Evolutionary conservation across 106 monocot species (phyloP).

Genomic region (Iris macrosiphon): DNA sequence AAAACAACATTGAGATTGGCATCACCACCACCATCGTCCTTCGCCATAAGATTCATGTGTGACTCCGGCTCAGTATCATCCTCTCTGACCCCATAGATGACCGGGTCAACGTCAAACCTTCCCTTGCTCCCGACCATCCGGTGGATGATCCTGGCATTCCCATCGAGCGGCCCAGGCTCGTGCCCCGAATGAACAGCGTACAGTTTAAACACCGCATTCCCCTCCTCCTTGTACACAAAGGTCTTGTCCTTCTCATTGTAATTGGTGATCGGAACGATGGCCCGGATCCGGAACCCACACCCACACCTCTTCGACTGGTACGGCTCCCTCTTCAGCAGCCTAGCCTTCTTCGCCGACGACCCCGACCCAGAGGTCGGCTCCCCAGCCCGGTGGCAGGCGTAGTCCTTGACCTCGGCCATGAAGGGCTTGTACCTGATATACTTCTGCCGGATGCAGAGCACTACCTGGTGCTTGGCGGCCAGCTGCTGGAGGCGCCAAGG

Average conservation of each 20-base stretch:
- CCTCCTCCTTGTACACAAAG: slow-evolving; percentile 93
- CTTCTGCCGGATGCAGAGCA: slow-evolving; percentile 94
- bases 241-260: slow-evolving; percentile 98
- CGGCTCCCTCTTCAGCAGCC: slow-evolving; percentile 83
- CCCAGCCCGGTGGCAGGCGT: slow-evolving; percentile 94
- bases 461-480: slow-evolving; percentile 92
- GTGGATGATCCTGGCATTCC: slow-evolving; percentile 95
- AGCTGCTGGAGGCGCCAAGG: slow-evolving; percentile 75
- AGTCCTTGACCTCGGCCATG: slow-evolving; percentile 99
- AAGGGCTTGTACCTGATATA: slow-evolving; percentile 96
- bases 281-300: slow-evolving; percentile 90
- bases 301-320: slow-evolving; percentile 96
- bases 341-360: slow-evolving; percentile 53
- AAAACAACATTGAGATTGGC: slow-evolving; percentile 33
- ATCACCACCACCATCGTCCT: slow-evolving; percentile 36
- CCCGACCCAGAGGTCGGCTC: slow-evolving; percentile 55
- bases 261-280: slow-evolving; percentile 89
- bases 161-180: slow-evolving; percentile 90
- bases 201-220: slow-evolving; percentile 89
- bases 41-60: slow-evolving; percentile 33
- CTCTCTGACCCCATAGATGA: slow-evolving; percentile 70
- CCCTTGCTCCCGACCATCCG: slow-evolving; percentile 78
- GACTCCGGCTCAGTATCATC: slow-evolving; percentile 64
- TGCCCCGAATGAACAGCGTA: slow-evolving; percentile 97
- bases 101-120: slow-evolving; percentile 49